Evolutionary conservation across 768 basidiomycete species (phyloP), one percentile per base, ranked within the genome.

Genomic region (Mycena leptocephala): DNA sequence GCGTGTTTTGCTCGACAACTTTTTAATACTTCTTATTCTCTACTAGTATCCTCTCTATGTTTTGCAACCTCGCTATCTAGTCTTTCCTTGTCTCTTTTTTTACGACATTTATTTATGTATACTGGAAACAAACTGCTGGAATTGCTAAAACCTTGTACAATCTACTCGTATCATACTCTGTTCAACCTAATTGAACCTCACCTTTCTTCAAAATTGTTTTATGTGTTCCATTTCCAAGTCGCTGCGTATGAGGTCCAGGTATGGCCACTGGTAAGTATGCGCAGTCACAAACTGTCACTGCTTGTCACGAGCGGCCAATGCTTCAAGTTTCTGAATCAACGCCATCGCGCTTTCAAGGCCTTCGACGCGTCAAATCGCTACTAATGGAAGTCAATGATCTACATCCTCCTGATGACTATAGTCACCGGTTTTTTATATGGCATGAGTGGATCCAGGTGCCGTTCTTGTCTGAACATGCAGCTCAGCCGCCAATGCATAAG

Each of bases 391-490:
- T 87, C 68, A 86, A 82, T 70, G 94, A 96, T 81, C 88, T 96
- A 53, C 95, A 95, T 81, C 95, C 95, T 32, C 87, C 91, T 78
- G 95, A 96, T 82, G 95, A 96, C 85, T 94, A 95, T 84, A 94
- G 89, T 74, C 93, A 95, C 82, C 88, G 93, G 22, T 96, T 95
- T 85, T 96, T 96, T 86, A 96, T 95, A 78, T 96, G 95, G 95
- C 95, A 96, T 83, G 95, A 96, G 83, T 96, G 95, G 94, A 93
- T 96, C 70, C 93, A 95, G 89, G 94, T 92, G 22, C 53, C 66
- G 26, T 39, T 58, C 24, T 26, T 58, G 11, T 33, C 32, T 33
- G 6, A 58, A 9, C 24, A 8, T 1, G 33, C 6, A 56, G 9
- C 5, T 56, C 18, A 10, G 11, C 28, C 55, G 33, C 33, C 16